phyloP scores from a whole-genome alignment of 1,139 yeast genomes.

The Scheffersomyces segobiensis region DNA sequence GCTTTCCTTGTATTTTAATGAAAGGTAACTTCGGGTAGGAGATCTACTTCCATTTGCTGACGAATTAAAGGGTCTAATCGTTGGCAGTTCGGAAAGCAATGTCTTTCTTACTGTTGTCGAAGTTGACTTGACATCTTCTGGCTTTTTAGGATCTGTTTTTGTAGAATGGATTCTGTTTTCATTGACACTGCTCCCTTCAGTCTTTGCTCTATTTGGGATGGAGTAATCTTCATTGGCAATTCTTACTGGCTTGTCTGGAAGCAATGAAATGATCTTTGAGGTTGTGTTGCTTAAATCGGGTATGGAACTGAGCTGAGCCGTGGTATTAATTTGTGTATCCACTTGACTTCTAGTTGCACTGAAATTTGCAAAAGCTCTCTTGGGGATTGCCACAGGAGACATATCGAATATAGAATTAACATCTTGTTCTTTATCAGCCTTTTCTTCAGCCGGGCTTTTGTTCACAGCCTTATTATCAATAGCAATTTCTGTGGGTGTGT shows the following conservation, averaged over 20 bases:
- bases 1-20: background rate
- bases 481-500: slow-evolving; percentile 1
- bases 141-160: background rate
- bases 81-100: background rate
- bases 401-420: slow-evolving; percentile 7
- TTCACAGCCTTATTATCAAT: background rate
- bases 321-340: background rate
- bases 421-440: background rate
- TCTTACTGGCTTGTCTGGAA: background rate
- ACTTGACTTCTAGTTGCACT: background rate
- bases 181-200: background rate
- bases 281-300: background rate
- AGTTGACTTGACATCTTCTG: background rate
- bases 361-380: background rate
- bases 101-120: background rate
- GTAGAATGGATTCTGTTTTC: background rate
- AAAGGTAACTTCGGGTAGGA: background rate
- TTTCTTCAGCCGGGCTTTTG: background rate
- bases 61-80: background rate
- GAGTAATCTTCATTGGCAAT: background rate
- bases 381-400: slow-evolving; percentile 16
- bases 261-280: background rate
- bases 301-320: background rate
- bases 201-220: background rate
- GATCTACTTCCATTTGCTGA: background rate